Evolutionary conservation across 2,329 filamentous ascomycete genomes (phyloP).

Genomic region (Trichoderma simmonsii): DNA sequence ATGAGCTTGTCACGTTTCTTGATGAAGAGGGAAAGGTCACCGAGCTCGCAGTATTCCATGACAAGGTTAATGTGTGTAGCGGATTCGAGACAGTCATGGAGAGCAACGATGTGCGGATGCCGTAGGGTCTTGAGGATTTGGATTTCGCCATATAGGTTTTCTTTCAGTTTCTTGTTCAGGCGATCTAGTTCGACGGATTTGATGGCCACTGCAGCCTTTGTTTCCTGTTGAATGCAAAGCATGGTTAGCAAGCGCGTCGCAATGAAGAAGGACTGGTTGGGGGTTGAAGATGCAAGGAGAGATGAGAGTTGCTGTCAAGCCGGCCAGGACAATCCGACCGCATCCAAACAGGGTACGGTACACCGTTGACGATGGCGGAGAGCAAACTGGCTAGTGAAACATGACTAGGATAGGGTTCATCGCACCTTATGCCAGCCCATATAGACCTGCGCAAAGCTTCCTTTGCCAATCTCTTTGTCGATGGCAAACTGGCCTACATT

Average conservation of each 20-base stretch:
- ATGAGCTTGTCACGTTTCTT: conserved; percentile 83
- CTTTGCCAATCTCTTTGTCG: conserved; percentile 89
- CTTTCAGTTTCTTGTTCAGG: conserved; percentile 92
- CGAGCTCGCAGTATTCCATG: conserved; percentile 98
- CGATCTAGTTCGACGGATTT: conserved; percentile 92
- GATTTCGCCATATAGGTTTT: conserved; percentile 94
- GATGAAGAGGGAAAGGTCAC: conserved; percentile 92
- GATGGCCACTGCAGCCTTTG: conserved; percentile 82
- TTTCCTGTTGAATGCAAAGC: conserved; percentile 52
- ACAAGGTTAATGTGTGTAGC: conserved; percentile 88
- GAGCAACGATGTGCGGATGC: conserved; percentile 93
- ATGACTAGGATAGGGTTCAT: background rate
- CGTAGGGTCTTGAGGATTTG: conserved; percentile 89
- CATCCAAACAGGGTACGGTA: background rate
- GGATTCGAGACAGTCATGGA: conserved; percentile 91
- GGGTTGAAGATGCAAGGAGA: background rate
- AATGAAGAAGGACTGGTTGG: background rate
- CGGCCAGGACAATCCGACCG: background rate
- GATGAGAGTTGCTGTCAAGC: background rate
- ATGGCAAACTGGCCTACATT: conserved; percentile 73
- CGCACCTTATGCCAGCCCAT: conserved; percentile 76
- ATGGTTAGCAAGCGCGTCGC: background rate
- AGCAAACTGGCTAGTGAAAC: conserved; percentile 1
- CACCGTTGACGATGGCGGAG: background rate
- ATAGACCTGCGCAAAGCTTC: conserved; percentile 96